Base-by-base conservation (phyloP, 108 stramenopile genomes). In the Cyclotella distinguenda region DNA sequence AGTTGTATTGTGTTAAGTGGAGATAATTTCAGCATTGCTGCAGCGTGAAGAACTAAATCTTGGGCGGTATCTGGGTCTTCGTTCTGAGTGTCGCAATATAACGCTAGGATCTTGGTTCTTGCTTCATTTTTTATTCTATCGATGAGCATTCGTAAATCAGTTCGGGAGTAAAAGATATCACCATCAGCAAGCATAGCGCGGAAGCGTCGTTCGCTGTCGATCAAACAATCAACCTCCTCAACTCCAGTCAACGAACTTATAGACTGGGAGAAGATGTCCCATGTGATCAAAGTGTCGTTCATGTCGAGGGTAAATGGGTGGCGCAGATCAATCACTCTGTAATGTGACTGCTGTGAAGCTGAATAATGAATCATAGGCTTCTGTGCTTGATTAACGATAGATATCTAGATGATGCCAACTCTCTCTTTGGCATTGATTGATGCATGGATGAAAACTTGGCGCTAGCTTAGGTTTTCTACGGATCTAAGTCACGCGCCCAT, bases 71-170 rank as follows among this genome's bases (percentile, higher is more conserved):
- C 46, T 19, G 48, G 21, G 38, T 32, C 38, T 16, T 35, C 6
- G 1, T 25, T 15, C 47, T 68, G 44, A 10, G 30, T 21, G 27
- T 63, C 44, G 22, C 33, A 15, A 38, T 71, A 72, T 31, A 31
- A 44, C 23, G 44, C 40, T 47, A 64, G 44, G 7, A 72, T 51
- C 33, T 64, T 50, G 7, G 18, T 6, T 32, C 49, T 56, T 5
- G 71, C 63, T 12, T 48, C 55, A 50, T 46, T 40, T 38, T 38
- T 64, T 4, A 36, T 51, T 45, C 33, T 48, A 2, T 64, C 63
- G 21, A 72, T 64, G 18, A 64, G 39, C 62, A 64, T 72, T 0
- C 62, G 70, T 25, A 72, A 39, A 22, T 69, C 68, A 18, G 34
- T 55, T 33, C 54, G 31, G 9, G 50, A 54, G 34, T 64, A 72